phyloP scores from a whole-genome alignment of 1,139 yeast species.

The Geotrichum restrictum region DNA sequence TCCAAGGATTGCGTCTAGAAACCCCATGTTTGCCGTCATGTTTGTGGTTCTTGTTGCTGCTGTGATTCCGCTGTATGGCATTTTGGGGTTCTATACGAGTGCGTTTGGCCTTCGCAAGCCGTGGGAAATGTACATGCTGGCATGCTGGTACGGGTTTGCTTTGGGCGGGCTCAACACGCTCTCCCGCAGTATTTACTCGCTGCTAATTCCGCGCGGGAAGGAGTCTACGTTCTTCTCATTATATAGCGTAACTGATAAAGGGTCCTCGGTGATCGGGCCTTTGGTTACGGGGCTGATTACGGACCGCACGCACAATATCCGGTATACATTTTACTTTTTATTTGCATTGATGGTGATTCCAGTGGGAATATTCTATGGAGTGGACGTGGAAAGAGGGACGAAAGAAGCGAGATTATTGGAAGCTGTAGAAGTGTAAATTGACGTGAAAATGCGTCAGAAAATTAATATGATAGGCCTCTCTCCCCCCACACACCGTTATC shows the following conservation, averaged over 20 bases:
- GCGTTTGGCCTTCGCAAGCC: slow-evolving; percentile 53
- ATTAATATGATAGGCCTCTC: no score
- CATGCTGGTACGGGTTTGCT: slow-evolving; percentile 67
- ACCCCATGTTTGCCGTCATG: slow-evolving; percentile 49
- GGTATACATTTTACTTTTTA: slow-evolving; percentile 62
- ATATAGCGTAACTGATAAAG: slow-evolving; percentile 69
- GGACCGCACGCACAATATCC: slow-evolving; percentile 62
- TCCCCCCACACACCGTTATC: no score
- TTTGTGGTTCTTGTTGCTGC: slow-evolving; percentile 56
- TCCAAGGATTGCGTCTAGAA: slow-evolving; percentile 38
- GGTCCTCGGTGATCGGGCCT: slow-evolving; percentile 68
- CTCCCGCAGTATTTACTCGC: slow-evolving; percentile 53
- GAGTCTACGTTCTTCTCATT: slow-evolving; percentile 68
- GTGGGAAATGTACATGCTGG: slow-evolving; percentile 61
- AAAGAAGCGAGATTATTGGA: slow-evolving; percentile 35
- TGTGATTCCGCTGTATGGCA: slow-evolving; percentile 62
- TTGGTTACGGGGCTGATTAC: slow-evolving; percentile 60
- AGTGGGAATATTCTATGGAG: slow-evolving; percentile 46
- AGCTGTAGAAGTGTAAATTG: slow-evolving; percentile 15
- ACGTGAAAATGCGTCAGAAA: no score
- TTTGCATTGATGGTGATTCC: slow-evolving; percentile 49
- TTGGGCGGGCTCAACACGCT: slow-evolving; percentile 65
- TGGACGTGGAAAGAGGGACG: slow-evolving; percentile 56
- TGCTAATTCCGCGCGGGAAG: slow-evolving; percentile 63
- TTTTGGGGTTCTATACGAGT: slow-evolving; percentile 51